Conservation (phyloP, 75 land plant genomes). For the Adiantum capillusveneris region DNA sequence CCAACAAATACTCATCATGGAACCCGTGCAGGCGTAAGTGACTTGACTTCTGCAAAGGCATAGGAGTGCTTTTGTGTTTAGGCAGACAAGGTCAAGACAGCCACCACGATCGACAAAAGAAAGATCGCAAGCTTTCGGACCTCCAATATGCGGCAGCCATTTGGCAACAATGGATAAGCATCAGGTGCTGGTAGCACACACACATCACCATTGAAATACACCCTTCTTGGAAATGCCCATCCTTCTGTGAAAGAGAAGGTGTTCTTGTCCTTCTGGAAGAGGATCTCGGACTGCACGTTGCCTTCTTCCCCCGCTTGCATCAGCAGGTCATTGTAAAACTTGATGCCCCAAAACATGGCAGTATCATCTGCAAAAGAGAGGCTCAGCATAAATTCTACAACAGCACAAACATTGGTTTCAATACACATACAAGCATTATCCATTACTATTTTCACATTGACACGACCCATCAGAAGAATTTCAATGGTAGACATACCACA, state of each 20-base stretch:
- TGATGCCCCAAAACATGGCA: slow-evolving; percentile 85
- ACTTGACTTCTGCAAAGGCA: no score
- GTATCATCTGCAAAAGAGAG: slow-evolving; percentile 78
- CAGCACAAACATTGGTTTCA: not conserved
- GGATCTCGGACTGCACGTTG: slow-evolving; percentile 84
- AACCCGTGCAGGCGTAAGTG: no score
- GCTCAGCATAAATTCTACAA: not conserved
- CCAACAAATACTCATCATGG: no score
- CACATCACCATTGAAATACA: slow-evolving; percentile 84
- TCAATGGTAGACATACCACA: no score
- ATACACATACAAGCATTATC: not conserved
- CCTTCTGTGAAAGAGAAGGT: slow-evolving; percentile 68
- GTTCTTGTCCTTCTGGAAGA: slow-evolving; percentile 52
- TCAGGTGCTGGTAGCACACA: slow-evolving; percentile 85
- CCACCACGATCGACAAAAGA: no score
- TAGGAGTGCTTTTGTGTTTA: no score
- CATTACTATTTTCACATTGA: not conserved
- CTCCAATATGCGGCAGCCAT: no score
- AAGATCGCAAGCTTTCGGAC: no score
- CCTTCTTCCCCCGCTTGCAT: slow-evolving; percentile 66
- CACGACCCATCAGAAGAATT: no score
- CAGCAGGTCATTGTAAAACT: slow-evolving; percentile 78
- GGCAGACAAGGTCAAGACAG: no score
- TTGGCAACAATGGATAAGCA: slow-evolving; percentile 70
- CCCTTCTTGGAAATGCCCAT: slow-evolving; percentile 74